These are phyloP conservation scores for Fusarium sororula DNA, from an alignment of 2,329 filamentous ascomycete genomes.

Conservation along the genomic window DNA sequence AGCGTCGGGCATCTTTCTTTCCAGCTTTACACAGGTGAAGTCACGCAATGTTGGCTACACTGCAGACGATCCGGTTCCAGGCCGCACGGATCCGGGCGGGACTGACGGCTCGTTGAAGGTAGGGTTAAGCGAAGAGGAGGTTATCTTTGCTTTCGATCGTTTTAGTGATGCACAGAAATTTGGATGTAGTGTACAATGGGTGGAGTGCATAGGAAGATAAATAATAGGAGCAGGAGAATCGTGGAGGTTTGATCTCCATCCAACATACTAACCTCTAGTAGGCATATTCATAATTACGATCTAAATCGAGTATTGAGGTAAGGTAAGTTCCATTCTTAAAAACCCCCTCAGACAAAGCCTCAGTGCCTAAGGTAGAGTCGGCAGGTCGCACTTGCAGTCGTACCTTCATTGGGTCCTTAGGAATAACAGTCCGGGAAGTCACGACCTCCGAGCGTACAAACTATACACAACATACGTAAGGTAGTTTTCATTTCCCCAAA, in stretches of 20 bases:
- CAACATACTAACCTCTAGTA: neutral
- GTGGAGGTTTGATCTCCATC: neutral
- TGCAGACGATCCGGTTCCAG: conserved; percentile 3
- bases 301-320: neutral
- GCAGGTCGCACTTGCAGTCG: conserved; percentile 4
- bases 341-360: neutral
- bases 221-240: neutral
- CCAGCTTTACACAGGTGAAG: neutral
- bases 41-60: neutral
- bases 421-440: conserved; percentile 7
- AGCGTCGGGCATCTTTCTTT: conserved; percentile 37
- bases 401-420: neutral
- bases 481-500: neutral
- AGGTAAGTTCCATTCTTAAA: neutral
- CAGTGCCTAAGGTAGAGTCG: neutral
- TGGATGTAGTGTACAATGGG: neutral
- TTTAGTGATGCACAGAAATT: conserved; percentile 12
- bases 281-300: neutral
- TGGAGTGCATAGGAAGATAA: neutral
- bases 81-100: neutral
- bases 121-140: neutral
- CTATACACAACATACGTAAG: conserved; percentile 7
- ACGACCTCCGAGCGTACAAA: conserved; percentile 8
- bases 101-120: neutral
- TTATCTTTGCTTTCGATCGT: neutral